These are phyloP conservation scores for Osmanthus fragrans DNA, from an alignment of 257 asterid species.

Conservation along the genomic window DNA sequence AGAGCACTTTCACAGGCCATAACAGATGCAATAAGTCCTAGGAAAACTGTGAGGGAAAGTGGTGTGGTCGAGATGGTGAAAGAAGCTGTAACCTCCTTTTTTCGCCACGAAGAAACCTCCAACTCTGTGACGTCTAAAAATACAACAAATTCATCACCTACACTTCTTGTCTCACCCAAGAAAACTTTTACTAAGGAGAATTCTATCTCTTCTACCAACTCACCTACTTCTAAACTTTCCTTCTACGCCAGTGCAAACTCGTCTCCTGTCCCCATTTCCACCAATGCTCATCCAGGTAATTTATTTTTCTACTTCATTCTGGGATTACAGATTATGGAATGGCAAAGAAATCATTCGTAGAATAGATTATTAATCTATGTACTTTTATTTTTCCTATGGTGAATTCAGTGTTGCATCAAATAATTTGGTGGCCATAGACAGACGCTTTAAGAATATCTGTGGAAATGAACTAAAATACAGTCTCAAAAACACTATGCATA, in stretches of 20 bases:
- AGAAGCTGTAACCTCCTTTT: slow-evolving; percentile 71
- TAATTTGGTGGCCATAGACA: neutral
- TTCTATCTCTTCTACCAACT: slow-evolving; percentile 18
- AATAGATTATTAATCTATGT: no score
- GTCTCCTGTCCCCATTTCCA: slow-evolving; percentile 52
- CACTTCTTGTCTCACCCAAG: slow-evolving; percentile 9
- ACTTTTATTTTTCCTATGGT: no score
- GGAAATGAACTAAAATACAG: neutral
- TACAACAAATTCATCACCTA: slow-evolving; percentile 20
- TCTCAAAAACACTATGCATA: neutral
- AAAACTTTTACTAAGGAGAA: slow-evolving; percentile 11
- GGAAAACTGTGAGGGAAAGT: slow-evolving; percentile 33
- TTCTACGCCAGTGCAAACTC: slow-evolving; percentile 31
- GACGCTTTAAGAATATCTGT: neutral
- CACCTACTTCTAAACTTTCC: slow-evolving; percentile 21
- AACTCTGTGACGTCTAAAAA: slow-evolving; percentile 11
- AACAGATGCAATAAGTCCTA: slow-evolving; percentile 83
- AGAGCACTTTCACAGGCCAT: slow-evolving; percentile 86
- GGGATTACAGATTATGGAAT: neutral
- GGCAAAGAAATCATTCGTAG: neutral
- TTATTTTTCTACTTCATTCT: slow-evolving; percentile 7
- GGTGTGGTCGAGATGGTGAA: slow-evolving; percentile 76
- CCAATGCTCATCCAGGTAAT: slow-evolving; percentile 57
- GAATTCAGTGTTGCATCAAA: no score
- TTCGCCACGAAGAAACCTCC: slow-evolving; percentile 53